Evolutionary conservation across 2,329 filamentous ascomycete species (phyloP), one percentile per base, ranked within the genome.

Genomic region (Macrophomina pseudophaseolina): DNA sequence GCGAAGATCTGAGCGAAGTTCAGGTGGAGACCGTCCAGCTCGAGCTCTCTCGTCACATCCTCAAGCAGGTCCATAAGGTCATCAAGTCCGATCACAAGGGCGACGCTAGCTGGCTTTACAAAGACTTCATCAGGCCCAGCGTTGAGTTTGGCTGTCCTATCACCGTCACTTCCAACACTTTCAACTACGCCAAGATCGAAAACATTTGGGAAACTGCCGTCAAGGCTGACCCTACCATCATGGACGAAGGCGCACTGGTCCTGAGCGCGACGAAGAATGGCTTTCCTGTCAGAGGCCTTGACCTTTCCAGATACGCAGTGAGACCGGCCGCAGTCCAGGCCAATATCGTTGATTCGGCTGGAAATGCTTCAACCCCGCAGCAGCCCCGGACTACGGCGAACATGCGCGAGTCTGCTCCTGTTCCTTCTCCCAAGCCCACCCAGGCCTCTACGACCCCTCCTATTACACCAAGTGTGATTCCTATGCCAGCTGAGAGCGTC

Each of bases 31-130:
- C 16, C 4, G 6, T 64, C n/a, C 23, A 52, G 46, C 33, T 62
- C 30, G 58, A 62, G 12, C n/a, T 62, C 5, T 49, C 42, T n/a
- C 58, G 58, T 28, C 58, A 62, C 18, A 5, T 64, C 33, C 48
- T 64, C 12, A 64, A 64, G 58, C 48, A 49, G 42, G 46, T 53
- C 4, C 12, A n/a, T 7, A 42, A 32, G 48, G 48, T 23, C 1
- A 49, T 64, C 32, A 63, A 52, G 46, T 4, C 1, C 18, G 12
- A 40, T 9, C n/a, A 62, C 16, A 51, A 30, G 12, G 18, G 7
- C 16, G 60, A 52, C 33, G 33, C 48, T 14, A 16, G 2, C 32
- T 62, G 58, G 58, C 30, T 64, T 1, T 53, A 32, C 1, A 0
- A 3, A 2, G 35, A 52, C 9, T 32, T 33, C 23, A 53, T 64